Conservation (phyloP, 352 stramenopile species). For the Globisporangium paddicum region DNA sequence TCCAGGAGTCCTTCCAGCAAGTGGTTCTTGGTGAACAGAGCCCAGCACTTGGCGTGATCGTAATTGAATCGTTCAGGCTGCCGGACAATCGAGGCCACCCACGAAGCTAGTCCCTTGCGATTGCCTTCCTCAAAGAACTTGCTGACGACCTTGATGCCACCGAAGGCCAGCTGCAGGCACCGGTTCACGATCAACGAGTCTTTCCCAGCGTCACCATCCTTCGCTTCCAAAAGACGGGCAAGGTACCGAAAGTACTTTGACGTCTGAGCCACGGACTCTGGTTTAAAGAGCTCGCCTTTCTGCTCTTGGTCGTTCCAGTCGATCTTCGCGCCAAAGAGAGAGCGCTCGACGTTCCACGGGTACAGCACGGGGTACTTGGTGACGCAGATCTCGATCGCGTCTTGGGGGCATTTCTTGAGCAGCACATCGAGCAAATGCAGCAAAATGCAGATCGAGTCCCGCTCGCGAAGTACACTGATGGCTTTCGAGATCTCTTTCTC, state of each 20-base stretch:
- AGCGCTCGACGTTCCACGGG: conserved; percentile 80
- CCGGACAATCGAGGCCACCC: conserved; percentile 42
- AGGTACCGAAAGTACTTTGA: conserved; percentile 73
- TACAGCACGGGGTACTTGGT: conserved; percentile 61
- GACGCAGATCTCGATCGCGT: conserved; percentile 73
- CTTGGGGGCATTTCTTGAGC: conserved; percentile 68
- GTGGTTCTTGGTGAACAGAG: conserved; percentile 48
- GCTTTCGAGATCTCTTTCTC: conserved; percentile 51
- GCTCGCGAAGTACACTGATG: conserved; percentile 40
- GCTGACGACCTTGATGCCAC: conserved; percentile 29
- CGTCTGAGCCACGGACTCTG: conserved; percentile 40
- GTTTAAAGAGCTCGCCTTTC: conserved; percentile 24
- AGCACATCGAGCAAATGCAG: conserved; percentile 77
- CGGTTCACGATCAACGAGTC: conserved; percentile 48
- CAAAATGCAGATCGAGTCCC: conserved; percentile 63
- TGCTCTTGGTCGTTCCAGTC: conserved; percentile 32
- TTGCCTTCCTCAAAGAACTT: conserved; percentile 48
- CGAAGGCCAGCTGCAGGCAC: conserved; percentile 65
- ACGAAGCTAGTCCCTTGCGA: conserved; percentile 21
- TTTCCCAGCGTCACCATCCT: conserved; percentile 32
- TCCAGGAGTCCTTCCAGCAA: conserved; percentile 42
- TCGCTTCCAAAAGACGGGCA: conserved; percentile 54
- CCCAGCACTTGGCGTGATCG: conserved; percentile 51
- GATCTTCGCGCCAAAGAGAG: conserved; percentile 59
- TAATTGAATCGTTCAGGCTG: conserved; percentile 44